Evolutionary conservation across 257 asterid species (phyloP).

Genomic region (Nicotiana noctiflora): DNA sequence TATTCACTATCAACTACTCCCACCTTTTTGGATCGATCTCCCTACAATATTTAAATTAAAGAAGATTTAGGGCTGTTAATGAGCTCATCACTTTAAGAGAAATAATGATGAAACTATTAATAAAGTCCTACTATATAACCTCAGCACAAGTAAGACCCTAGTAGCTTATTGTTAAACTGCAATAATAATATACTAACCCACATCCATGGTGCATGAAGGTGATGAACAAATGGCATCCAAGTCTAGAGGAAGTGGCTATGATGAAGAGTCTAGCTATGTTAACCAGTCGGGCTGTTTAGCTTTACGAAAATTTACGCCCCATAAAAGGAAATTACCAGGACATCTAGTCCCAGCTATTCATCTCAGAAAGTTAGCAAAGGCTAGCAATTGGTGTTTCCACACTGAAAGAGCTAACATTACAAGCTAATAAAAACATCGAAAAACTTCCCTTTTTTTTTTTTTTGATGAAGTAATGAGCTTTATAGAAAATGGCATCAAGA

Average conservation of each 20-base stretch:
- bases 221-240: background rate
- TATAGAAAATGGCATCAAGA: too few species aligned
- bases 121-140: background rate
- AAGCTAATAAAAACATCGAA: background rate
- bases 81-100: background rate
- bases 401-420: background rate
- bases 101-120: background rate
- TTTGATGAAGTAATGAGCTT: too few species aligned
- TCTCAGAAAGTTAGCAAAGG: background rate
- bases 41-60: slow-evolving; percentile 31
- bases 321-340: background rate
- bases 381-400: background rate
- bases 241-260: background rate
- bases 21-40: slow-evolving; percentile 79
- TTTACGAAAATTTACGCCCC: background rate
- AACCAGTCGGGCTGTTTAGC: background rate
- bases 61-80: background rate
- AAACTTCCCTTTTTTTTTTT: too few species aligned
- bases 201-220: too few species aligned
- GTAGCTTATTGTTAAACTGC: background rate
- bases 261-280: background rate
- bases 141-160: background rate
- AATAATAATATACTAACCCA: background rate
- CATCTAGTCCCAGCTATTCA: background rate
- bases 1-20: slow-evolving; percentile 95